These are phyloP conservation scores for Solanum microdontum DNA, from an alignment of 257 asterid genomes.

Conservation along the genomic window DNA sequence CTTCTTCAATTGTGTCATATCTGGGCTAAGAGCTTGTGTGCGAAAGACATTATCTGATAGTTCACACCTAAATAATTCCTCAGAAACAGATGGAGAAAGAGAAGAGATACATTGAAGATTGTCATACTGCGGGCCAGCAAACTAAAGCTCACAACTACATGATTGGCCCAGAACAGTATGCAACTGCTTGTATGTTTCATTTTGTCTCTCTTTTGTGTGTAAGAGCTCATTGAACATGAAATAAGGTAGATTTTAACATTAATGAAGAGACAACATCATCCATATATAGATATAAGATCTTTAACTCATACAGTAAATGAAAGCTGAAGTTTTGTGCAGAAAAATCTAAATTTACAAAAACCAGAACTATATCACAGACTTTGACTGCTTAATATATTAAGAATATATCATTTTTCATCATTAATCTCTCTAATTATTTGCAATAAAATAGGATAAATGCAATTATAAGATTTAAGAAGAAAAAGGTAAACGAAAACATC, in stretches of 20 bases:
- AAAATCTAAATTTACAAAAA: background rate
- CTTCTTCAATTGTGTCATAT: conserved; percentile 41
- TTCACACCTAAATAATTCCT: conserved; percentile 55
- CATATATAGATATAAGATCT: background rate
- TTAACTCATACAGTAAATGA: background rate
- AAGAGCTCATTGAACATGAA: conserved; percentile 47
- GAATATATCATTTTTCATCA: background rate
- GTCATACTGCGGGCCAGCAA: conserved; percentile 43
- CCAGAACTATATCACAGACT: background rate
- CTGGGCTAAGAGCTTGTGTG: conserved; percentile 59
- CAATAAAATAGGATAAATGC: background rate
- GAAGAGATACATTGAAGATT: conserved; percentile 36
- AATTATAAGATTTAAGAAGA: background rate
- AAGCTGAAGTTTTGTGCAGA: background rate
- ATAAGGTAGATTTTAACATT: background rate
- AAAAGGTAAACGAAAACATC: background rate
- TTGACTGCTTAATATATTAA: background rate
- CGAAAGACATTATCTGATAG: conserved; percentile 45
- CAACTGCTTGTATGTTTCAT: conserved; percentile 36
- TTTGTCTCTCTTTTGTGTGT: conserved; percentile 57
- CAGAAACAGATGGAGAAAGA: conserved; percentile 38
- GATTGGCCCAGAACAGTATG: conserved; percentile 59
- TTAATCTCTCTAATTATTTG: background rate
- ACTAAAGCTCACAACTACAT: conserved; percentile 64
- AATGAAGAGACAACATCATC: background rate